Evolutionary conservation across 352 stramenopile species (phyloP).

Genomic region (Globisporangium heterothallicum): DNA sequence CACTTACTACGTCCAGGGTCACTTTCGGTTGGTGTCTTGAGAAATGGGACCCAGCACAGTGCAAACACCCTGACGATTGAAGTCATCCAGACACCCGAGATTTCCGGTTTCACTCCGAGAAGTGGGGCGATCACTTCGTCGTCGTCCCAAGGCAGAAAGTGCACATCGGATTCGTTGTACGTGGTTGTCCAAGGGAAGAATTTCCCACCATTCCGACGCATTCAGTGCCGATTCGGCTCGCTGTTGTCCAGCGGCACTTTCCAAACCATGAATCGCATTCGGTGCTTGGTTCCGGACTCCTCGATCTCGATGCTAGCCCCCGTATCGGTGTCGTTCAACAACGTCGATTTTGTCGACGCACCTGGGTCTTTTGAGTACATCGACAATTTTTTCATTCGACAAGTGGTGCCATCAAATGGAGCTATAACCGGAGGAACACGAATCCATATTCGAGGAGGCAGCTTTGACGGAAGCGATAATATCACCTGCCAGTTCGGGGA

Average conservation of each 20-base stretch:
- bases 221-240: constrained; percentile 30
- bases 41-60: constrained; percentile 18
- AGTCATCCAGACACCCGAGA: constrained; percentile 21
- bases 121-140: constrained; percentile 5
- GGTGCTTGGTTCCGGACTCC: constrained; percentile 35
- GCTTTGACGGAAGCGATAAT: constrained; percentile 32
- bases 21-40: constrained; percentile 16
- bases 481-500: constrained; percentile 49
- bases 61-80: constrained; percentile 22
- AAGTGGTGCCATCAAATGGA: constrained; percentile 39
- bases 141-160: no score
- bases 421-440: constrained; percentile 49
- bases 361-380: constrained; percentile 32
- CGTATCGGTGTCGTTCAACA: constrained; percentile 63
- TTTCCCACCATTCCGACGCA: constrained; percentile 32
- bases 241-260: constrained; percentile 26
- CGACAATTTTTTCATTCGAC: constrained; percentile 21
- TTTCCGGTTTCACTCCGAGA: constrained; percentile 26
- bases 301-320: constrained; percentile 15
- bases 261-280: constrained; percentile 25
- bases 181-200: constrained; percentile 33
- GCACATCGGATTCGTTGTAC: not conserved
- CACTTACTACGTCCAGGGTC: constrained; percentile 11
- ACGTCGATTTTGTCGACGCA: constrained; percentile 40
- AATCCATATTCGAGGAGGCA: constrained; percentile 51